Percentiles rank a stretch among this genome's conserved stretches.
phyloP scores from a whole-genome alignment of 1,284 basidiomycete genomes.

The Singerocomus inundabilis region DNA sequence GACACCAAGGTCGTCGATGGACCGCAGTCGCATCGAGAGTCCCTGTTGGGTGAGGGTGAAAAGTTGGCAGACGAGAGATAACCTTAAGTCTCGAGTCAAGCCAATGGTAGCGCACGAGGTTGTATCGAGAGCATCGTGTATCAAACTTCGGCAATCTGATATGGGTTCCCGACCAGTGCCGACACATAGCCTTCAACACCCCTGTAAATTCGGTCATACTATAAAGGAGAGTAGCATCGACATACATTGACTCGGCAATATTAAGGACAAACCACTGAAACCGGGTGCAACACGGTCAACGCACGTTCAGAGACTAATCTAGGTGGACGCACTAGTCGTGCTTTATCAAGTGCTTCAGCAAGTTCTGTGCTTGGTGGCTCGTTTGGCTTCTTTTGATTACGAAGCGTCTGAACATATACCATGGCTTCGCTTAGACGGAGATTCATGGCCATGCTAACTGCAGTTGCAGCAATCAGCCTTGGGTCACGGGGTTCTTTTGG shows the following conservation, averaged over 20 bases:
- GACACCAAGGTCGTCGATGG: conserved; percentile 27
- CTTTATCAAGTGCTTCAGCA: conserved; percentile 34
- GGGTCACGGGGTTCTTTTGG: conserved; percentile 37
- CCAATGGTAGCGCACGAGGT: conserved; percentile 25
- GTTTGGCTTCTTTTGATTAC: conserved; percentile 28
- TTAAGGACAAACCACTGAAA: conserved; percentile 41
- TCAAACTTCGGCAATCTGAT: conserved; percentile 34
- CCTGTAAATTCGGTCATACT: conserved; percentile 3
- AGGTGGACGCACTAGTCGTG: conserved; percentile 37
- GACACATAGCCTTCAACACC: conserved; percentile 36
- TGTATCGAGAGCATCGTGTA: conserved; percentile 31
- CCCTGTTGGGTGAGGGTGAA: conserved; percentile 33
- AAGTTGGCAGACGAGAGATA: conserved; percentile 37
- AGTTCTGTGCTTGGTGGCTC: conserved; percentile 28
- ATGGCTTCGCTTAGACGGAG: conserved; percentile 39
- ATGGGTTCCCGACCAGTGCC: conserved; percentile 40
- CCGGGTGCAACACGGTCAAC: conserved; percentile 11
- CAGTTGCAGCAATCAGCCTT: conserved; percentile 41
- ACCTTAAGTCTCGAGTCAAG: conserved; percentile 35
- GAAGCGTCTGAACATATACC: conserved; percentile 30
- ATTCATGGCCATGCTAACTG: conserved; percentile 48
- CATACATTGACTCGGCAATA: conserved; percentile 41
- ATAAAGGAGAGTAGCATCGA: conserved; percentile 2
- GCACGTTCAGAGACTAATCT: conserved; percentile 7
- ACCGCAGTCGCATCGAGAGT: conserved; percentile 31